Conservation (phyloP, 1,139 yeast genomes). For the Kurtzmaniella quercitrusa region DNA sequence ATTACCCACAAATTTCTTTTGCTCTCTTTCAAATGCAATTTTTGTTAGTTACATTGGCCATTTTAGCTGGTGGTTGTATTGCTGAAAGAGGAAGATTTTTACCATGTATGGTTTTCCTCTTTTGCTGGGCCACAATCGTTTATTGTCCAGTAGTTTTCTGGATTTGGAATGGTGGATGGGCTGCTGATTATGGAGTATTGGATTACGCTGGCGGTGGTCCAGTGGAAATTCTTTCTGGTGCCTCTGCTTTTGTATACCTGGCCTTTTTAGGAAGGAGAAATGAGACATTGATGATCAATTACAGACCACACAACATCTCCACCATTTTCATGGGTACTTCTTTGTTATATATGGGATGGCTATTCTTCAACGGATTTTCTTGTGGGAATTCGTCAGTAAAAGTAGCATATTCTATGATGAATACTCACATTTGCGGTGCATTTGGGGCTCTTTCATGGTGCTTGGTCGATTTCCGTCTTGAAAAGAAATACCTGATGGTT, state of each 20-base stretch:
- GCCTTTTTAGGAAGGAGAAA: slow-evolving; percentile 80
- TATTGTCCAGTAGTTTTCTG: slow-evolving; percentile 92
- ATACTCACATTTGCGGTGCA: slow-evolving; percentile 85
- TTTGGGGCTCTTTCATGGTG: slow-evolving; percentile 95
- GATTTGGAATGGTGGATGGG: slow-evolving; percentile 98
- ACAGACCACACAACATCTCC: slow-evolving; percentile 92
- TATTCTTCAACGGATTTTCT: slow-evolving; percentile 84
- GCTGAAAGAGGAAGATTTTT: slow-evolving; percentile 91
- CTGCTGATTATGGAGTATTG: slow-evolving; percentile 78
- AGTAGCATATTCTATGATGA: slow-evolving; percentile 82
- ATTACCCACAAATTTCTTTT: slow-evolving; percentile 78
- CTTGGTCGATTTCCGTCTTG: slow-evolving; percentile 79
- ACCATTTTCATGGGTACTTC: slow-evolving; percentile 77
- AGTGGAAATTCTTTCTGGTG: slow-evolving; percentile 88
- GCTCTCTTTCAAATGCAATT: slow-evolving; percentile 91
- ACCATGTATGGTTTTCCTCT: slow-evolving; percentile 79
- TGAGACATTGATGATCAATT: slow-evolving; percentile 80
- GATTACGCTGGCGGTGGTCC: slow-evolving; percentile 99
- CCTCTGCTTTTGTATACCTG: slow-evolving; percentile 83
- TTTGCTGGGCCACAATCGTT: slow-evolving; percentile 86
- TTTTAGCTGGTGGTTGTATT: slow-evolving; percentile 82
- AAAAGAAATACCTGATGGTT: slow-evolving; percentile 89
- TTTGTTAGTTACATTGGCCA: slow-evolving; percentile 83
- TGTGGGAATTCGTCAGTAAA: slow-evolving; percentile 62
- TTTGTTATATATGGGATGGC: slow-evolving; percentile 70